phyloP scores from a whole-genome alignment of 2,329 filamentous ascomycete species.

The Penicillium capsulatum region DNA sequence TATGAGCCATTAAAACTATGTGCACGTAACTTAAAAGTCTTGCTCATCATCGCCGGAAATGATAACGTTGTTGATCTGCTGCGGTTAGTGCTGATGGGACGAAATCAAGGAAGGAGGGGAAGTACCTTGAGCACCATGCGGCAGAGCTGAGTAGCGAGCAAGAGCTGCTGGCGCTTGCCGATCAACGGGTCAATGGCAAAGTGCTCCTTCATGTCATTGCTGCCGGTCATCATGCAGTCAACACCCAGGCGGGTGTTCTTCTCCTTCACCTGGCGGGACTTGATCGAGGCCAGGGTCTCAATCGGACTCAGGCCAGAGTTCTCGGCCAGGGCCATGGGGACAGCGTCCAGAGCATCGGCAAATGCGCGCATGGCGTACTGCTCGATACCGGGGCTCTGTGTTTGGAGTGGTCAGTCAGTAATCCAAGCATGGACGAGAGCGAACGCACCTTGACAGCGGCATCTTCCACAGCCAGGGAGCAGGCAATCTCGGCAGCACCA shows the following conservation, averaged over 20 bases:
- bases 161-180: constrained; percentile 93
- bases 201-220: constrained; percentile 94
- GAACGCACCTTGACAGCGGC: constrained; percentile 69
- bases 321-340: constrained; percentile 95
- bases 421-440: constrained; percentile 1
- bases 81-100: constrained; percentile 23
- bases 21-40: constrained; percentile 62
- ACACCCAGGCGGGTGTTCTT: constrained; percentile 76
- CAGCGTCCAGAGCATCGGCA: constrained; percentile 83
- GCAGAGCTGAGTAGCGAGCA: constrained; percentile 94
- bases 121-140: constrained; percentile 90
- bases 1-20: constrained; percentile 20
- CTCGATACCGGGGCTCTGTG: constrained; percentile 82
- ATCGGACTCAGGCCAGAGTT: constrained; percentile 96
- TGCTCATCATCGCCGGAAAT: constrained; percentile 81
- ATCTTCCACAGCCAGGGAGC: constrained; percentile 92
- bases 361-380: constrained; percentile 99
- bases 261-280: constrained; percentile 93
- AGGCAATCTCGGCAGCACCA: constrained; percentile 94
- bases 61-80: constrained; percentile 82
- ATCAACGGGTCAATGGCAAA: constrained; percentile 99
- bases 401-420: constrained; percentile 9
- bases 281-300: constrained; percentile 88
- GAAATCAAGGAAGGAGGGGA: neutral
- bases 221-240: constrained; percentile 94